phyloP scores from a whole-genome alignment of 768 basidiomycete genomes.

The Suillus cothurnatus region DNA sequence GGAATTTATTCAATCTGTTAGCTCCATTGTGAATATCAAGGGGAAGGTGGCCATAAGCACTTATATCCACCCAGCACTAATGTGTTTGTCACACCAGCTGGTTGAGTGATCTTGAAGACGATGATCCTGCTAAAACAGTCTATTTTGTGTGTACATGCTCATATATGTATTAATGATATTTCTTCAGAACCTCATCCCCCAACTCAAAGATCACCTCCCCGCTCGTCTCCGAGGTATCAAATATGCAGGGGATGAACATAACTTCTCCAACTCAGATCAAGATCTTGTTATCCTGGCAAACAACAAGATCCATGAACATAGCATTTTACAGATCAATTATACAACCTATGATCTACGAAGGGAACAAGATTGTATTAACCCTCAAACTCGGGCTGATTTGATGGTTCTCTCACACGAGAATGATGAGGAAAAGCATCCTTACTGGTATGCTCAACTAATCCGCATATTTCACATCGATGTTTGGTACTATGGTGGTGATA shows the following conservation, averaged over 20 bases:
- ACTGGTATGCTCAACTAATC: constrained; percentile 40
- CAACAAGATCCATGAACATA: constrained; percentile 37
- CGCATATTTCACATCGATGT: constrained; percentile 30
- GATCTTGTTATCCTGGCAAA: constrained; percentile 25
- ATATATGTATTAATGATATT: too few species aligned
- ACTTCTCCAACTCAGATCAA: too few species aligned
- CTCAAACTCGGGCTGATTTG: constrained; percentile 33
- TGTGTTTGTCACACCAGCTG: too few species aligned
- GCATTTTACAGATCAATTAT: constrained; percentile 32
- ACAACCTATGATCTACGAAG: constrained; percentile 31
- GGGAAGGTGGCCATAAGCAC: too few species aligned
- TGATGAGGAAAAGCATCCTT: constrained; percentile 30
- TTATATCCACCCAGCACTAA: too few species aligned
- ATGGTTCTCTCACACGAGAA: constrained; percentile 34
- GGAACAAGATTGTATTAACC: constrained; percentile 31
- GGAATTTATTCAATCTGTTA: too few species aligned
- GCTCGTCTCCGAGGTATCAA: constrained; percentile 2
- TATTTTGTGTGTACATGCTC: too few species aligned
- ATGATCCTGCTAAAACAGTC: constrained; percentile 21
- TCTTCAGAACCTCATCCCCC: constrained; percentile 38
- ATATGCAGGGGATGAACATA: constrained; percentile 17
- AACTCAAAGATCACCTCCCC: constrained; percentile 14
- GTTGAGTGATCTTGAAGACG: neutral
- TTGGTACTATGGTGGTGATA: neutral
- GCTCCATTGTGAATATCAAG: too few species aligned